Evolutionary conservation across 192 early-diverging fungal genomes (phyloP).

Genomic region (Podochytrium sp.): DNA sequence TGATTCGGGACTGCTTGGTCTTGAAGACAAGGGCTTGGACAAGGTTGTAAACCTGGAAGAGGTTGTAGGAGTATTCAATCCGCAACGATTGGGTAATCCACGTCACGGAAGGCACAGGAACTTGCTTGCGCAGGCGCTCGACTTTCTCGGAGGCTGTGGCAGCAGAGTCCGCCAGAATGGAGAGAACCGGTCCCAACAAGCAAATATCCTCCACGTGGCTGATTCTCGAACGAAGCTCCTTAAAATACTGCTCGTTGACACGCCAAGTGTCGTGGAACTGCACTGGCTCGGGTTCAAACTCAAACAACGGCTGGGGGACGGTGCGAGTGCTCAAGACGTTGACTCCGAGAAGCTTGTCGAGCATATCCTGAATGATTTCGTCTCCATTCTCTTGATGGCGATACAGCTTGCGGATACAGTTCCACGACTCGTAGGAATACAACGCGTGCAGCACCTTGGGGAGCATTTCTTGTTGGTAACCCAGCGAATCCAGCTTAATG

Average conservation of each 20-base stretch:
- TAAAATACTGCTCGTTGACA: conserved; percentile 18
- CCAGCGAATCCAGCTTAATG: conserved; percentile 23
- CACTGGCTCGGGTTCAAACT: background rate
- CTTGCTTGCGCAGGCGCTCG: background rate
- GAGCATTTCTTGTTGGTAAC: conserved; percentile 21
- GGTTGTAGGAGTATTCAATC: background rate
- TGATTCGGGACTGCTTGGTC: conserved; percentile 18
- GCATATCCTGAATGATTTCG: conserved; percentile 16
- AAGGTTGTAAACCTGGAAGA: conserved; percentile 3
- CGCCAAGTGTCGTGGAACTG: conserved; percentile 4
- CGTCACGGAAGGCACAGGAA: background rate
- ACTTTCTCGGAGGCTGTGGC: conserved; percentile 3
- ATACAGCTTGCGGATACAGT: conserved; percentile 30
- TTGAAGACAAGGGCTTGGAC: conserved; percentile 29
- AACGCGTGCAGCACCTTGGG: conserved; percentile 29
- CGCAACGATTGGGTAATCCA: background rate
- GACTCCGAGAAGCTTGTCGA: conserved; percentile 21
- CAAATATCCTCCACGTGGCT: conserved; percentile 17
- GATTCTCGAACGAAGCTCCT: conserved; percentile 15
- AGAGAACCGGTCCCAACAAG: conserved; percentile 22
- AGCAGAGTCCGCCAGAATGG: conserved; percentile 13
- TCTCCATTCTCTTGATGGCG: conserved; percentile 24
- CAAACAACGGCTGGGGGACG: conserved; percentile 5
- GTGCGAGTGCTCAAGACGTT: conserved; percentile 1
- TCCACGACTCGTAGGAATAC: conserved; percentile 36